These are phyloP conservation scores for Pseudozyma thailandica DNA, from an alignment of 1,284 basidiomycete genomes.

Conservation along the genomic window DNA sequence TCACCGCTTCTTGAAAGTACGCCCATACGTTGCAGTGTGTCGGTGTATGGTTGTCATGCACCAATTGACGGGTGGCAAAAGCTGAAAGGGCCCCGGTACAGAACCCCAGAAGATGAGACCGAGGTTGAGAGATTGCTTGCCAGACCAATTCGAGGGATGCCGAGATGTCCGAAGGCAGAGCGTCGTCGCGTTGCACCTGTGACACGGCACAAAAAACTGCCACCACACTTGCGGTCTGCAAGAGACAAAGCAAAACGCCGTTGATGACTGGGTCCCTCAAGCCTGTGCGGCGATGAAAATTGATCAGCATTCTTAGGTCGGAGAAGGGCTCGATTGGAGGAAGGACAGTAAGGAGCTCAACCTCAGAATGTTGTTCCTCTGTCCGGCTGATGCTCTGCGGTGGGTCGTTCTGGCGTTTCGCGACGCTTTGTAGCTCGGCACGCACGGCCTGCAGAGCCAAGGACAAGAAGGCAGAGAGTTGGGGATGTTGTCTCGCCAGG, in stretches of 20 bases:
- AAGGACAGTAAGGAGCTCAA: conserved; percentile 32
- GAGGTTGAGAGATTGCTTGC: conserved; percentile 15
- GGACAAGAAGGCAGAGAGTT: conserved; percentile 33
- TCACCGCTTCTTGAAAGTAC: conserved; percentile 20
- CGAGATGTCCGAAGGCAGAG: not conserved
- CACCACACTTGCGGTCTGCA: conserved; percentile 36
- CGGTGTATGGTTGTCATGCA: not conserved
- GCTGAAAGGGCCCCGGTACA: conserved; percentile 41
- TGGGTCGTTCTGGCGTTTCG: conserved; percentile 4
- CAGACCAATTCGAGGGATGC: conserved; percentile 12
- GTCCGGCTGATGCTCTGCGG: not conserved
- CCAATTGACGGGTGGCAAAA: conserved; percentile 14
- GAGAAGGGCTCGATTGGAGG: conserved; percentile 35
- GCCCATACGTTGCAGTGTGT: conserved; percentile 22
- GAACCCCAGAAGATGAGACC: conserved; percentile 37
- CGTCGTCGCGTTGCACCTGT: not conserved
- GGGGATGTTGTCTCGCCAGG: conserved; percentile 12
- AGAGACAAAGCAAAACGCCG: conserved; percentile 37
- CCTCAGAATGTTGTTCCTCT: conserved; percentile 2
- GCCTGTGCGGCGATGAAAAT: conserved; percentile 24
- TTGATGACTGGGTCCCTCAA: conserved; percentile 39
- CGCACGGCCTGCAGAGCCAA: conserved; percentile 32
- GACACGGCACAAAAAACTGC: conserved; percentile 18
- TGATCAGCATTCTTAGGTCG: conserved; percentile 18
- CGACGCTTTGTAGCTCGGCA: conserved; percentile 31